Base-by-base conservation (phyloP, 805 yeast species). In the Helenozyma baotianmanensis region DNA sequence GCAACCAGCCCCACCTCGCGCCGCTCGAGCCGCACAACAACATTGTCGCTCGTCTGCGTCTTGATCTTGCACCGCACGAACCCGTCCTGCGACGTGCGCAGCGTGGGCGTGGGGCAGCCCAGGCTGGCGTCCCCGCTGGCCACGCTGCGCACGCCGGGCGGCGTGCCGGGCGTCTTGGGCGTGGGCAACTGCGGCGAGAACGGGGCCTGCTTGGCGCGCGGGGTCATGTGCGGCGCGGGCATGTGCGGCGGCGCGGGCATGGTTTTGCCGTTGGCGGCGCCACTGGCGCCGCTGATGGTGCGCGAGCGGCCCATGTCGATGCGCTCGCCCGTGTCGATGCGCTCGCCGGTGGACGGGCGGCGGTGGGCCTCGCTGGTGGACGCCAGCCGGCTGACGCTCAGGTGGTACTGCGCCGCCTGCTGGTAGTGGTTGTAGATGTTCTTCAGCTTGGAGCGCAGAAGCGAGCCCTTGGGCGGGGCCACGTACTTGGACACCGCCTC, bases 351-450 rank as follows among this genome's bases (percentile, higher is more conserved):
- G 8, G 19, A 17, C 19, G 19, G 19, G 19, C 19, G 19, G 7
- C 19, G 19, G 19, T 17, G 19, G 14, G 39, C 35, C 15, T 32
- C 44, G 7, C 32, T 26, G 18, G 41, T 36, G 25, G 42, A 36
- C 27, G 30, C 27, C 15, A 51, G 43, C 14, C 45, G 31, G 10
- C 35, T 36, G 19, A 39, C 30, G 13, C 29, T 35, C 21, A 23
- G 16, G 3, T 33, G 33, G 28, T 33, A 35, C 21, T 37, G 29
- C 15, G 43, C 38, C 21, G 37, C 43, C 44, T 55, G 65, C 30
- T 54, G 63, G 35, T 59, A 60, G 36, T 56, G 56, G 32, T 59
- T 60, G 41, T 53, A 60, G 15, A 51, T 58, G 35, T 54, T 57
- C 33, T 55, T 31, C 12, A 62, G 51, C 29, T 51, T 51, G 15